phyloP scores from a whole-genome alignment of 805 yeast species.

The Starmerella apicola region DNA sequence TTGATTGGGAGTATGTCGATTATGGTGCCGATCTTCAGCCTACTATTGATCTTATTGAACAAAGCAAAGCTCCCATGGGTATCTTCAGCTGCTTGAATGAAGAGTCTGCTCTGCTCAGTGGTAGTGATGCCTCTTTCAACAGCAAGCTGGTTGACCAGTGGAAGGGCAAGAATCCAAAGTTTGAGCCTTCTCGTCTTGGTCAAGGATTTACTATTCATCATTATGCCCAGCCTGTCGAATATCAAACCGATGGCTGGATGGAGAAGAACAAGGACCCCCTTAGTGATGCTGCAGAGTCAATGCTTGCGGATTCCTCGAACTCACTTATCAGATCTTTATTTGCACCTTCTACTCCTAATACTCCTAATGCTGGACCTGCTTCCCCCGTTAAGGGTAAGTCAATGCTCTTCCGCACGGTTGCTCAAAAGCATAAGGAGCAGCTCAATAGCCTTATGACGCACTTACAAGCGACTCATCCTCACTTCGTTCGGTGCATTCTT shows the following conservation, averaged over 20 bases:
- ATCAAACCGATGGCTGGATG: constrained; percentile 83
- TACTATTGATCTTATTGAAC: constrained; percentile 84
- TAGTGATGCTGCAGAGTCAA: constrained; percentile 54
- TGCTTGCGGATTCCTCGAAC: constrained; percentile 48
- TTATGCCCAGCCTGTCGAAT: constrained; percentile 95
- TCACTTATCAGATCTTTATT: constrained; percentile 47
- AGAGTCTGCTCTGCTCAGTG: constrained; percentile 88
- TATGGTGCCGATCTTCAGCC: constrained; percentile 92
- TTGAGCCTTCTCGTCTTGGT: constrained; percentile 58
- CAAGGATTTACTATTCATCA: constrained; percentile 77
- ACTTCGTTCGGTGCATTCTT: constrained; percentile 88
- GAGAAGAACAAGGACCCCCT: constrained; percentile 91
- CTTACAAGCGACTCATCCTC: constrained; percentile 75
- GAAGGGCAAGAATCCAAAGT: constrained; percentile 43
- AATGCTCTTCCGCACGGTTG: constrained; percentile 57
- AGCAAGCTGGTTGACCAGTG: constrained; percentile 63
- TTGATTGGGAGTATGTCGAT: constrained; percentile 87
- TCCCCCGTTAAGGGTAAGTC: constrained; percentile 17
- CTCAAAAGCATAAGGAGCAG: constrained; percentile 82
- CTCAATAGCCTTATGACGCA: constrained; percentile 58
- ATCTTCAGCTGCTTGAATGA: constrained; percentile 80
- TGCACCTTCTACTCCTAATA: constrained; percentile 14
- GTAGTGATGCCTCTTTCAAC: constrained; percentile 70
- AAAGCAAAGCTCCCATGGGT: constrained; percentile 45
- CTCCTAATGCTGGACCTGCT: constrained; percentile 6